Base-by-base conservation (phyloP, 192 early-diverging fungal species). In the Backusella macrospora region DNA sequence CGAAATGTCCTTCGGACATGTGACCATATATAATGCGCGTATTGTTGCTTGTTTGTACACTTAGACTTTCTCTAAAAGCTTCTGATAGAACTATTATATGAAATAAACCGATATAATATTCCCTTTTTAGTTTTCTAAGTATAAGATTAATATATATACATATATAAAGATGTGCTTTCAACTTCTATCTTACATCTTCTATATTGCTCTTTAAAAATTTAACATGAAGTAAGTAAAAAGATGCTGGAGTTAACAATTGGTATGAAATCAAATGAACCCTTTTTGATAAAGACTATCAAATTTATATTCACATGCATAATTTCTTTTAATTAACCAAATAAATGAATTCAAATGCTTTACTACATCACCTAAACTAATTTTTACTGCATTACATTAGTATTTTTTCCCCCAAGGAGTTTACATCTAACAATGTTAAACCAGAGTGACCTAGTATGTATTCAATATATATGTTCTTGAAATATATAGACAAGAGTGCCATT, bases 271-370 rank as follows among this genome's bases (percentile, higher is more conserved):
- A 59, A 59, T 26, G 0, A 23, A 4, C 16, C 26, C n/a, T 59
- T 26, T 12, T 12, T 59, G 2, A 34, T 59, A 59, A 59, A 26
- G 4, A 29, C 3, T 23, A 3, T 55, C 21, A 12, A 55, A 7
- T 7, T 21, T 55, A 23, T 23, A 59, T 59, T 26, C 10, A 59
- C 23, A 23, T 59, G 52, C 52, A 59, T 8, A n/a, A 34, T 34
- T 34, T 10, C n/a, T 52, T 52, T 52, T 52, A 52, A 59, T 59
- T 59, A 59, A 59, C 9, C 13, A 59, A 18, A 59, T 59, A 23
- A 52, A 23, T 59, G 21, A 12, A 26, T 34, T 34, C 2, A 34
- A 34, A 34, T 34, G 29, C 29, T 34, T 34, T 34, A 34, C 29
- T 34, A 34, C 4, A 59, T 26, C 26, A 23, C 52, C 0, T 59